These are phyloP conservation scores for Talaromyces funiculosus DNA, from an alignment of 2,329 filamentous ascomycete species.

Conservation along the genomic window DNA sequence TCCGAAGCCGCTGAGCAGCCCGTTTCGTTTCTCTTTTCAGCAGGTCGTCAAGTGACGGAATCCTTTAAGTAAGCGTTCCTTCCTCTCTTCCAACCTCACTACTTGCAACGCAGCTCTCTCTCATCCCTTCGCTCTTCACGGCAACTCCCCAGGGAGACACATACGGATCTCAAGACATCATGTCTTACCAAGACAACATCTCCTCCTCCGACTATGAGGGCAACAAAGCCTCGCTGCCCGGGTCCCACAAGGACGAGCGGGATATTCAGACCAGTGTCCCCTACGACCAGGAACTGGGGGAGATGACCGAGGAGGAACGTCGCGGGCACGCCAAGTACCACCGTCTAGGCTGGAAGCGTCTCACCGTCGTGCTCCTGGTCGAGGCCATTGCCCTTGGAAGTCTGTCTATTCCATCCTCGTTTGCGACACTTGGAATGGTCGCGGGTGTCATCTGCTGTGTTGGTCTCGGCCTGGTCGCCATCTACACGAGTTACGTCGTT, in stretches of 20 bases:
- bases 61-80: neutral
- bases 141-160: neutral
- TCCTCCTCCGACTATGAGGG: conserved; percentile 11
- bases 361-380: conserved; percentile 47
- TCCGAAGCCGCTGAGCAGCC: neutral
- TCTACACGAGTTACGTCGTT: conserved; percentile 39
- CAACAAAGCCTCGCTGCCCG: conserved; percentile 3
- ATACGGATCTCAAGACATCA: neutral
- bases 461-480: conserved; percentile 36
- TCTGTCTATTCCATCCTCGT: conserved; percentile 42
- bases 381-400: conserved; percentile 47
- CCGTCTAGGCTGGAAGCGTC: conserved; percentile 46
- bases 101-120: neutral
- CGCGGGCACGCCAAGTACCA: conserved; percentile 14
- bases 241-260: neutral
- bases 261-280: neutral
- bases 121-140: neutral
- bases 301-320: conserved; percentile 15
- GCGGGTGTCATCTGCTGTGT: conserved; percentile 41
- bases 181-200: conserved; percentile 12
- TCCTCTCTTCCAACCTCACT: neutral
- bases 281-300: conserved; percentile 14
- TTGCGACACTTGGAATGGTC: conserved; percentile 44
- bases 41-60: neutral
- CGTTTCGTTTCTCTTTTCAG: neutral